phyloP scores from a whole-genome alignment of 257 asterid genomes.

The Solanum peruvianum region DNA sequence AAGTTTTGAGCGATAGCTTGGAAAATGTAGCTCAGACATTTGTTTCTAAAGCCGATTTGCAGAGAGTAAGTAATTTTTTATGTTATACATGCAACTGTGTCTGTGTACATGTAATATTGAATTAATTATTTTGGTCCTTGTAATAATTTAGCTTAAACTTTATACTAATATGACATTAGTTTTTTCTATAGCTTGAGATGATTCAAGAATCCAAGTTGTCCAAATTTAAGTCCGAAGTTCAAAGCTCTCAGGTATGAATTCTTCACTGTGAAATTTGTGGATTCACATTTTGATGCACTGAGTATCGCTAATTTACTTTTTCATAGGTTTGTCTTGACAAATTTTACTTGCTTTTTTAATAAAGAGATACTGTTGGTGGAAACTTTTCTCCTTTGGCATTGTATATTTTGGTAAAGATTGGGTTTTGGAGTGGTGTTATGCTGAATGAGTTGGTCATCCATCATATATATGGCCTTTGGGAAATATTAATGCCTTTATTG shows the following conservation, averaged over 20 bases:
- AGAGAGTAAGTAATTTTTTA: constrained; percentile 23
- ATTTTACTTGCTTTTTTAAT: neutral
- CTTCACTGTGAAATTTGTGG: neutral
- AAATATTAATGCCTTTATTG: neutral
- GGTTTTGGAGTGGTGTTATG: neutral
- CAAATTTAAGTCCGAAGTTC: constrained; percentile 72
- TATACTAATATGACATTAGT: neutral
- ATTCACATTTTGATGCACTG: neutral
- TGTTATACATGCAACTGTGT: neutral
- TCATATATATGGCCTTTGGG: neutral
- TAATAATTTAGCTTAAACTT: neutral
- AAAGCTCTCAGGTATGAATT: constrained; percentile 74
- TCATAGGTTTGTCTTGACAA: neutral
- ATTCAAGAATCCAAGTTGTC: constrained; percentile 66
- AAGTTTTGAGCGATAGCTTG: constrained; percentile 64
- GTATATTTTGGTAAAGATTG: neutral
- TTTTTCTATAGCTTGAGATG: constrained; percentile 60
- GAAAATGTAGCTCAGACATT: constrained; percentile 61
- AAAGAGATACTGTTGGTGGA: neutral
- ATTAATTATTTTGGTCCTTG: neutral
- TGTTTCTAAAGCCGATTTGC: constrained; percentile 78
- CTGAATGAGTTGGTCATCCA: neutral
- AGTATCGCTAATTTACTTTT: neutral
- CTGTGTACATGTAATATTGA: neutral
- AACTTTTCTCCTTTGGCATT: neutral